Conservation (phyloP, 306 rosid genomes). For the Trifolium dubium region DNA sequence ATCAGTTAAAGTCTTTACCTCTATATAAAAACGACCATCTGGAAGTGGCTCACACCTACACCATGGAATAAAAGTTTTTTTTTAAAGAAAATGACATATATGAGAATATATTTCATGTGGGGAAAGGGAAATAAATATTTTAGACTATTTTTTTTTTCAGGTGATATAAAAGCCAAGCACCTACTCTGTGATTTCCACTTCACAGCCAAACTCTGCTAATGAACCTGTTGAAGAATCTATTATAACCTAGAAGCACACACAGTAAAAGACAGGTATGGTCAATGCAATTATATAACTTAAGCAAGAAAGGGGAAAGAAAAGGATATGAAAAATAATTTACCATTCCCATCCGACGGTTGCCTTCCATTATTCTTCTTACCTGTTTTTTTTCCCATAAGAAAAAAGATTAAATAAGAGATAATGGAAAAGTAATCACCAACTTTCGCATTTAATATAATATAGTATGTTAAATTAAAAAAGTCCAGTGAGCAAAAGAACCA, state of each 20-base stretch:
- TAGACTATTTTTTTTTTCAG: constrained; percentile 14
- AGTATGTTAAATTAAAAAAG: constrained; percentile 1
- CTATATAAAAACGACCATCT: constrained; percentile 97
- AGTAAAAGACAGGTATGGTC: constrained; percentile 37
- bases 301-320: constrained; percentile 37
- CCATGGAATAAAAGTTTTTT: constrained; percentile 9
- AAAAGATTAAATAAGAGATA: constrained; percentile 28
- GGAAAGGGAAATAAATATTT: background rate
- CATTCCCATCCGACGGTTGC: constrained; percentile 99
- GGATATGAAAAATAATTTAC: constrained; percentile 59
- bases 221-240: constrained; percentile 73
- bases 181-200: constrained; percentile 98
- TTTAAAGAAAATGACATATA: constrained; percentile 8
- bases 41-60: constrained; percentile 96
- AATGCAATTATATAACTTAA: constrained; percentile 35
- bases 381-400: constrained; percentile 43
- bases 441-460: constrained; percentile 24
- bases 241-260: constrained; percentile 65
- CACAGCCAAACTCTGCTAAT: constrained; percentile 91
- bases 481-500: constrained; percentile 20
- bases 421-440: constrained; percentile 35
- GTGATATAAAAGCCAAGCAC: constrained; percentile 50
- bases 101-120: constrained; percentile 28
- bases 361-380: constrained; percentile 99
- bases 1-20: constrained; percentile 58